Base-by-base conservation (phyloP, 176 grass and related monocot genomes). In the Carex cristatella region DNA sequence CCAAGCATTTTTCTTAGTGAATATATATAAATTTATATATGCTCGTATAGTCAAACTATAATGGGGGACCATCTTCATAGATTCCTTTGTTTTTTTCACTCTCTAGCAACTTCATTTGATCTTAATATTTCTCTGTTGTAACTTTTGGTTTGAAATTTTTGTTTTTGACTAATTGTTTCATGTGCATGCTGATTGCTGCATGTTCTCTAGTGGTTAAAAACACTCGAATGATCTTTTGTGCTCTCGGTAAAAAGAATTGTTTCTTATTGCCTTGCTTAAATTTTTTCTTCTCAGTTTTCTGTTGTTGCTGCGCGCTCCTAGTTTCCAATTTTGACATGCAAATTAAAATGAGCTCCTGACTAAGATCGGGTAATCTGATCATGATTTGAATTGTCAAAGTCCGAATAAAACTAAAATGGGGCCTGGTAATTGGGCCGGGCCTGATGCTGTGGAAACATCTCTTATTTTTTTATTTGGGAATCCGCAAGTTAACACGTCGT, bases 71-170 rank as follows among this genome's bases (percentile, higher is more conserved):
- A 7, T 18, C 74, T 79, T 57, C 53, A 79, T 16, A 79, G 53
- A 76, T 76, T 76, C 72, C 74, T 79, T 72, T 46, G 38, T 40
- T 72, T 44, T 8, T 77, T 55, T 18, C 15, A 44, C 27, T 14
- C 74, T 57, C 13, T 58, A 16, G 74, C 53, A 58, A 79, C 74
- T 79, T 58, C 14, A 79, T 79, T 79, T 79, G 53, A 37, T 79
- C 74, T 32, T 35, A 30, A 30, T 58, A 5, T 46, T 78, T 79
- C 23, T 9, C 19, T 54, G 49, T 79, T 79, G 13, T 58, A 79
- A 57, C 71, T 27, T 79, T 79, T 79, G 57, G 53, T 56, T 57
- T 56, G 28, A 33, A 58, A 16, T 35, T 16, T 16, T 79, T 13
- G 8, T 46, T 72, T 35, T 53, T 28, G 38, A 46, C 5, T 58